Conservation (phyloP, 345 rosid species). For the Moricandia moricandioides region DNA sequence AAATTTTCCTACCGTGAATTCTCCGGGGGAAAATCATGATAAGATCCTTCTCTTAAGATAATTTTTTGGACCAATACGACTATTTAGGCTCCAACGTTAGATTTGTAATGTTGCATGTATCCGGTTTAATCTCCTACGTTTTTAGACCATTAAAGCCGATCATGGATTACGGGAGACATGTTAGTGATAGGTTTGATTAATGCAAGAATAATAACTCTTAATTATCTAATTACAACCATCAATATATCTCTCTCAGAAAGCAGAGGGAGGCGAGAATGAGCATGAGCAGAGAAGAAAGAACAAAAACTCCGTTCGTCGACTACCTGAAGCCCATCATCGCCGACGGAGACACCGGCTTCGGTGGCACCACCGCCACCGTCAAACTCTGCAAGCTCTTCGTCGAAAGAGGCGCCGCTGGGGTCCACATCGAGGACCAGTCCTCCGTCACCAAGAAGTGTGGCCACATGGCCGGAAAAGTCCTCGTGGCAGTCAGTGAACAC, state of each 20-base stretch:
- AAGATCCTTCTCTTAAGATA: no score
- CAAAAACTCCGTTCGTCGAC: slow-evolving; percentile 75
- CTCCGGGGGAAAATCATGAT: neutral
- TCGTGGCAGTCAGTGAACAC: slow-evolving; percentile 88
- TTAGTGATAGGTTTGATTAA: neutral
- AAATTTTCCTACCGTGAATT: neutral
- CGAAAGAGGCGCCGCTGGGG: slow-evolving; percentile 94
- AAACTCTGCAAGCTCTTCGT: slow-evolving; percentile 95
- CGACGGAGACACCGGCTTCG: slow-evolving; percentile 94
- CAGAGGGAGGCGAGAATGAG: slow-evolving; percentile 91
- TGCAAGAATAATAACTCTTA: neutral
- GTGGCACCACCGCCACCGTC: slow-evolving; percentile 90
- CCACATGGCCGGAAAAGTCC: slow-evolving; percentile 96
- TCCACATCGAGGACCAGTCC: slow-evolving; percentile 92
- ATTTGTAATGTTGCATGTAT: slow-evolving; percentile 9
- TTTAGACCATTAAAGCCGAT: neutral
- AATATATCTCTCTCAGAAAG: slow-evolving; percentile 42
- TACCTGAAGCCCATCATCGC: slow-evolving; percentile 94
- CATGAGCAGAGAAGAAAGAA: slow-evolving; percentile 79
- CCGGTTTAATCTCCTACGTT: neutral
- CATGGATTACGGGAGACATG: neutral
- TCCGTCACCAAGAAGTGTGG: slow-evolving; percentile 94
- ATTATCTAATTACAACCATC: neutral
- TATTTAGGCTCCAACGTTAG: neutral
- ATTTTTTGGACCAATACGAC: neutral